Percentiles rank a stretch among this genome's conserved stretches.
These are phyloP conservation scores for Salvia rosmarinus DNA, from an alignment of 257 asterid genomes.

Conservation along the genomic window DNA sequence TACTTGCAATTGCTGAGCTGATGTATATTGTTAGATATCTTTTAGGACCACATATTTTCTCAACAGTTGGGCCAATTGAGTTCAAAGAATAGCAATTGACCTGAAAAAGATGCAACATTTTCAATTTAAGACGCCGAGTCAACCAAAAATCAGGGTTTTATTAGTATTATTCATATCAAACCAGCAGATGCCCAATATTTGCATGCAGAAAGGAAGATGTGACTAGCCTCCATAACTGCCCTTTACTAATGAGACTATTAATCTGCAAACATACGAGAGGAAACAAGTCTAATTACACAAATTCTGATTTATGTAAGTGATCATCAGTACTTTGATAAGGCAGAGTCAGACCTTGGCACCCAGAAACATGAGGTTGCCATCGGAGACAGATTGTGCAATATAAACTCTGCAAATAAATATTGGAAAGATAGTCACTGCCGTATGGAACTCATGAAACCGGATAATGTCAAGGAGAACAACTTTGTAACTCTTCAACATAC, in stretches of 20 bases:
- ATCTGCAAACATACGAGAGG: conserved; percentile 52
- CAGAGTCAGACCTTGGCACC: conserved; percentile 81
- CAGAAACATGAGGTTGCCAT: conserved; percentile 68
- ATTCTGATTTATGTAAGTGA: conserved; percentile 26
- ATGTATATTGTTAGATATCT: conserved; percentile 71
- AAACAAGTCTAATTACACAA: conserved; percentile 10
- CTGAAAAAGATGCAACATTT: conserved; percentile 51
- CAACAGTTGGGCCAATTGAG: conserved; percentile 75
- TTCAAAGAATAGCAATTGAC: conserved; percentile 84
- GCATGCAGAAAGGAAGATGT: conserved; percentile 88
- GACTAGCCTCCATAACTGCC: conserved; percentile 88
- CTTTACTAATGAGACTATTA: conserved; percentile 78
- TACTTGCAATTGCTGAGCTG: conserved; percentile 84
- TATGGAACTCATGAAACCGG: conserved; percentile 15
- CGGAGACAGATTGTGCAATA: conserved; percentile 64
- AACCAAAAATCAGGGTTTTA: conserved; percentile 9
- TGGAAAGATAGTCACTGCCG: conserved; percentile 24
- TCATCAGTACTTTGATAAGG: not conserved
- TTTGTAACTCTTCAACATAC: conserved; percentile 11
- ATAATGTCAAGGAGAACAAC: not conserved
- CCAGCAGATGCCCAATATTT: conserved; percentile 84
- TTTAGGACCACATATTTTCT: conserved; percentile 69
- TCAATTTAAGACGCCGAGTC: conserved; percentile 23
- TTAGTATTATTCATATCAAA: conserved; percentile 40
- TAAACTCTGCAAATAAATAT: conserved; percentile 58